Evolutionary conservation across 768 basidiomycete genomes (phyloP).

Genomic region (Russula griseocarnosa): DNA sequence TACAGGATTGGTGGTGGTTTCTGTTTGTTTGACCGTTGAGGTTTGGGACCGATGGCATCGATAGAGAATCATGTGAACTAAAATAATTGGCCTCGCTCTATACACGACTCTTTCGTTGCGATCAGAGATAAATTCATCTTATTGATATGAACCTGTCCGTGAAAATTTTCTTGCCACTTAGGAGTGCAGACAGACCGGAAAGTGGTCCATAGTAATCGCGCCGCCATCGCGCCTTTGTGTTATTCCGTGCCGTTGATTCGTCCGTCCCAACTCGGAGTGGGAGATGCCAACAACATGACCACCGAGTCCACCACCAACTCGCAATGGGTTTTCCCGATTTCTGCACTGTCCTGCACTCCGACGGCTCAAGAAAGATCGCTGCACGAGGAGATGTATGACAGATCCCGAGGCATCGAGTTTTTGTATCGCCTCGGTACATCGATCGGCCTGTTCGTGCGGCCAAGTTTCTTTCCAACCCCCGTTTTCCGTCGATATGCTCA

Average conservation of each 20-base stretch:
- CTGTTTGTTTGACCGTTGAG: background rate
- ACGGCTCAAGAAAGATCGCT: conserved; percentile 33
- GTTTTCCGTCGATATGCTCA: conserved; percentile 22
- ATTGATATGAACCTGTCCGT: background rate
- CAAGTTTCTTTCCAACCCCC: background rate
- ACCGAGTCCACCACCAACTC: conserved; percentile 2
- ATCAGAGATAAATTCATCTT: conserved; percentile 14
- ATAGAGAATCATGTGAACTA: conserved; percentile 24
- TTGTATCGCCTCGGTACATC: conserved; percentile 78
- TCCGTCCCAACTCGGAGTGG: no score
- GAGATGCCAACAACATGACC: background rate
- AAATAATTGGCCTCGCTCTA: conserved; percentile 13
- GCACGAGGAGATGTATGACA: conserved; percentile 70
- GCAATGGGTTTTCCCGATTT: conserved; percentile 28
- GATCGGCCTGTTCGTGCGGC: conserved; percentile 60
- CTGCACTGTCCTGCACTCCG: conserved; percentile 21
- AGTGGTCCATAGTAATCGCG: background rate
- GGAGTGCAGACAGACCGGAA: background rate
- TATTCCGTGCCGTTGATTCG: background rate
- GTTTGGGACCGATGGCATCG: conserved; percentile 22
- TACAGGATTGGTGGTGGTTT: background rate
- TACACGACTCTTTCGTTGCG: conserved; percentile 19
- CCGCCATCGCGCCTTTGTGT: background rate
- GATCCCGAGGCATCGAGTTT: conserved; percentile 80
- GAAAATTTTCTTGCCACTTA: background rate